Base-by-base conservation (phyloP, 1,284 basidiomycete species). In the Cutaneotrichosporon sp. region DNA sequence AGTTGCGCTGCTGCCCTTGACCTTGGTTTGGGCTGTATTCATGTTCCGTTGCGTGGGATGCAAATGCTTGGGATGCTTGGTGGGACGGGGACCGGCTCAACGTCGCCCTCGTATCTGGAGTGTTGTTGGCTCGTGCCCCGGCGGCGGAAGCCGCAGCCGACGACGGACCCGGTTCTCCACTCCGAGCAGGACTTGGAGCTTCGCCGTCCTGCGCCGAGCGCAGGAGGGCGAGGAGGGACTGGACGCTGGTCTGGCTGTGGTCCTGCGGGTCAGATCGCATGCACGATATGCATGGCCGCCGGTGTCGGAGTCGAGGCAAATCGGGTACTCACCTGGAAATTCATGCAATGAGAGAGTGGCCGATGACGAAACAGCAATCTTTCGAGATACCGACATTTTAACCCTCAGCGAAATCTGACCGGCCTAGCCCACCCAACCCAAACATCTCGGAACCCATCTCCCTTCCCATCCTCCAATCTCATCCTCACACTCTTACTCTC, bases 201-300 rank as follows among this genome's bases (percentile, higher is more conserved):
- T 6, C 17, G 6, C 25, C 55, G 50, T 65, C 65, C 59, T 69
- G 67, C 14, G 67, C 60, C 22, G 60, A 52, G 31, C 66, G 61
- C 19, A 72, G 62, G 17, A 70, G 57, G 12, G 67, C 67, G 5
- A 72, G 60, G 2, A 72, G 61, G 16, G 64, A 66, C 46, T 67
- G 52, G 42, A 72, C 65, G 20, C 45, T 57, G 27, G 49, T 58
- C 26, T 45, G 48, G 47, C 59, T 59, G 14, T 54, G 54, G 55
- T 66, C 63, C 55, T 62, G 38, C 38, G 34, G 9, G 29, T 53
- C 33, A 53, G 46, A 29, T 11, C 5, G 4, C 35, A 12, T 14
- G 12, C 16, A 9, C 4, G 16, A 19, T 27, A 14, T 6, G 25
- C 7, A 6, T 32, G n/a, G 32, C 14, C 32, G 31, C 24, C 32